Evolutionary conservation across 2,329 filamentous ascomycete species (phyloP), one percentile per base, ranked within the genome.

Genomic region (Berkeleyomyces basicola): DNA sequence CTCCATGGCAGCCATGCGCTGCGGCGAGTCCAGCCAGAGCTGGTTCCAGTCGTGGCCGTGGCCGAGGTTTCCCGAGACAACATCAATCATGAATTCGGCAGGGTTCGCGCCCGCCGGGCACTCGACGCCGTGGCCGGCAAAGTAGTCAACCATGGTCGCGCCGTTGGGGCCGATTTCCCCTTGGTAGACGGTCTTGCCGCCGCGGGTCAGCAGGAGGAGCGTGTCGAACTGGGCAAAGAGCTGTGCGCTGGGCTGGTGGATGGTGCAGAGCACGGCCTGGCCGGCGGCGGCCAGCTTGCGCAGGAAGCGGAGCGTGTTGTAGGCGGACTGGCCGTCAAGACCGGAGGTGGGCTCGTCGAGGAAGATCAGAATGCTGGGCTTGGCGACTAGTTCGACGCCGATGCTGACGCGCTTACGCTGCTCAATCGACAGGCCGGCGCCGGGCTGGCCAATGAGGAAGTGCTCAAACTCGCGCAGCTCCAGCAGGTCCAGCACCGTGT

Each of bases 81-180:
- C 77, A 59, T 81, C 77, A 61, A 90, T 81, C 83, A 90, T 89
- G 75, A 84, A 87, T 70, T 90, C 87, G 0, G 87, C 87, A 1
- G 85, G 85, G 67, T 90, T 90, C 16, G 81, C 82, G 0, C 82
- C 79, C 0, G 74, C 66, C 0, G 80, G 78, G 66, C 85, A 87
- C 1, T 79, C 77, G 0, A 82, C 83, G 4, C 85, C 87, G 64
- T 87, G 79, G 23, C 76, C 74, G 49, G 81, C 81, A 69, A 93
- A 91, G 71, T 87, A 87, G 33, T 74, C 75, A 51, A 77, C 78
- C 62, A 87, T 70, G 0, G 76, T 80, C 3, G 71, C 72, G 0
- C 79, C 82, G 37, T 61, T 33, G n/a, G 59, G 42, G 3, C 83
- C 83, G 61, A 86, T 82, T 0, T 84, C 82, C 9, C 85, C 85